Evolutionary conservation across 768 basidiomycete genomes (phyloP).

Genomic region (Terana coerulea): DNA sequence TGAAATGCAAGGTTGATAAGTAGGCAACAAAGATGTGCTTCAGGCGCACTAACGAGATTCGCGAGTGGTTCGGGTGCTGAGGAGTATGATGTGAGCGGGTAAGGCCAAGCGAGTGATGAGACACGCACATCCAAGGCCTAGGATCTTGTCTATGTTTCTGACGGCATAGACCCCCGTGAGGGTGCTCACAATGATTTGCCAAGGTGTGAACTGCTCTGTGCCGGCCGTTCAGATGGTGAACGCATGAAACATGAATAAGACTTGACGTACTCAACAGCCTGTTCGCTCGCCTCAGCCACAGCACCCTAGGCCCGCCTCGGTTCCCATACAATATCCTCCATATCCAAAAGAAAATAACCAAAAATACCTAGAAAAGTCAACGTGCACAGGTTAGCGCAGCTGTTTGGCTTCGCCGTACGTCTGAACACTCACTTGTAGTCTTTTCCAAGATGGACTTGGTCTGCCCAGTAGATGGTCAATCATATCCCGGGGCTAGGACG

Average conservation of each 20-base stretch:
- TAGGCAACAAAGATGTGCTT: background rate
- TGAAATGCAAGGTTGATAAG: constrained; percentile 27
- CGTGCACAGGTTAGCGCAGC: background rate
- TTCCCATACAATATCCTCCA: constrained; percentile 72
- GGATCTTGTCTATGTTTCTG: constrained; percentile 79
- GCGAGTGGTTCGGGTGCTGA: constrained; percentile 92
- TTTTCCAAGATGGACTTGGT: constrained; percentile 87
- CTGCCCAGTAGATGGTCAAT: constrained; percentile 91
- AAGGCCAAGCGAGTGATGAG: background rate
- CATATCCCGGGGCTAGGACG: constrained; percentile 43
- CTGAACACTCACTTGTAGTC: constrained; percentile 57
- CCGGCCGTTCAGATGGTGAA: background rate
- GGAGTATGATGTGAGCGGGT: constrained; percentile 7
- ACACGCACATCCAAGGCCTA: constrained; percentile 73
- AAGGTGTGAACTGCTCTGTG: constrained; percentile 86
- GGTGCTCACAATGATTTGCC: constrained; percentile 88
- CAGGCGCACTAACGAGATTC: constrained; percentile 56
- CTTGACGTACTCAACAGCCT: constrained; percentile 51
- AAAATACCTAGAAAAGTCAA: constrained; percentile 59
- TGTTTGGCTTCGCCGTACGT: background rate
- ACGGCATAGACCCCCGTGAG: constrained; percentile 81
- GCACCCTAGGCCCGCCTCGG: constrained; percentile 58
- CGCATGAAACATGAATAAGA: background rate
- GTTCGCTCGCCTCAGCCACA: constrained; percentile 61
- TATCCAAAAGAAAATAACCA: constrained; percentile 90